phyloP scores from a whole-genome alignment of 352 stramenopile species.

The Elongisporangium anandrum region DNA sequence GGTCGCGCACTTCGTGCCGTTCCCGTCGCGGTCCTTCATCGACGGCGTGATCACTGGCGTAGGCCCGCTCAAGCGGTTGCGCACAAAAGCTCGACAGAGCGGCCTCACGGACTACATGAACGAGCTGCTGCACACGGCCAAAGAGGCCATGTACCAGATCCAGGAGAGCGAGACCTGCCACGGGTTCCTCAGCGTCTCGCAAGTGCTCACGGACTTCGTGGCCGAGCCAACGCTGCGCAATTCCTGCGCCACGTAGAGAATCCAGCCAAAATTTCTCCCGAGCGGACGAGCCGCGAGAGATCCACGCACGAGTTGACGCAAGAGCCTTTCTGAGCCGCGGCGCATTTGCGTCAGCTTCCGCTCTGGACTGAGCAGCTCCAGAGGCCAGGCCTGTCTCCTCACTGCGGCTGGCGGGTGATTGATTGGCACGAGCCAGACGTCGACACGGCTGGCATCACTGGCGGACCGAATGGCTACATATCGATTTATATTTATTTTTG shows the following conservation, averaged over 20 bases:
- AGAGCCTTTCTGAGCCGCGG: background rate
- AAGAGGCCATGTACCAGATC: conserved; percentile 50
- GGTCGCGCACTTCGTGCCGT: conserved; percentile 27
- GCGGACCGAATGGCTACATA: background rate
- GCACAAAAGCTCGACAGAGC: conserved; percentile 16
- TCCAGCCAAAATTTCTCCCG: background rate
- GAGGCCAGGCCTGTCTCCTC: background rate
- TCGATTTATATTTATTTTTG: background rate
- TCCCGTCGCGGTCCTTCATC: conserved; percentile 37
- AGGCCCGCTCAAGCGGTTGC: conserved; percentile 2
- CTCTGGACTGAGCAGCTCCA: background rate
- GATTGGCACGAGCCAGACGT: background rate
- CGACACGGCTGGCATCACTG: background rate
- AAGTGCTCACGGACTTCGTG: conserved; percentile 52
- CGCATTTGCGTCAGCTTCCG: background rate
- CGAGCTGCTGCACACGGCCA: conserved; percentile 31
- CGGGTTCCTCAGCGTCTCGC: conserved; percentile 39
- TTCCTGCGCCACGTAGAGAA: background rate
- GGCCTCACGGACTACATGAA: conserved; percentile 40
- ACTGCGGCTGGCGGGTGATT: background rate
- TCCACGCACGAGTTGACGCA: background rate
- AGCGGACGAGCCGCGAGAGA: background rate
- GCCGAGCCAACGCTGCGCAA: conserved; percentile 19
- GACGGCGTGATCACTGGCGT: conserved; percentile 10
- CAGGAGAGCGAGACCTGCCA: conserved; percentile 24